These are phyloP conservation scores for Lodderomyces parapsilosis DNA, from an alignment of 1,139 yeast species.

Conservation along the genomic window DNA sequence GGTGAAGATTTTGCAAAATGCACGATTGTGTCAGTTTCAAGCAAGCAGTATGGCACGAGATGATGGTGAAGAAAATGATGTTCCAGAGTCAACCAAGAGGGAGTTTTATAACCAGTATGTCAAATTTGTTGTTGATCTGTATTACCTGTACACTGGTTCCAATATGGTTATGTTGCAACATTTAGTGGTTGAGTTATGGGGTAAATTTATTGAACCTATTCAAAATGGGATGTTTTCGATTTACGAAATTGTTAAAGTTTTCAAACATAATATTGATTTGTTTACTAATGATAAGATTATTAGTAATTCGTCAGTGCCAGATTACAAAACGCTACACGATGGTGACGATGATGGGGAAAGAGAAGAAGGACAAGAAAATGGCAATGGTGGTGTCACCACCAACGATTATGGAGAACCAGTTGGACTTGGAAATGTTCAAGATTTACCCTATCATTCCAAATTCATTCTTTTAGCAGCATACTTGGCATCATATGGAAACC, in stretches of 20 bases:
- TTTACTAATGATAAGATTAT: constrained; percentile 43
- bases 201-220: constrained; percentile 45
- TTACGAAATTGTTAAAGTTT: constrained; percentile 46
- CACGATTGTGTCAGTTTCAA: constrained; percentile 27
- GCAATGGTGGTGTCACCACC: not conserved
- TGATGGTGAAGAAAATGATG: not conserved
- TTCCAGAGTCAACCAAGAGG: not conserved
- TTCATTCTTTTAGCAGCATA: constrained; percentile 66
- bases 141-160: constrained; percentile 53
- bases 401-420: not conserved
- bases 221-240: constrained; percentile 27
- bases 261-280: constrained; percentile 40
- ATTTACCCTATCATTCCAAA: constrained; percentile 57
- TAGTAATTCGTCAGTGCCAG: constrained; percentile 30
- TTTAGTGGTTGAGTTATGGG: constrained; percentile 50
- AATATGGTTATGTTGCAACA: constrained; percentile 45
- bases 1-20: constrained; percentile 30
- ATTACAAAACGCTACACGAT: constrained; percentile 25
- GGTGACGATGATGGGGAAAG: constrained; percentile 19
- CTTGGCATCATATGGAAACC: constrained; percentile 65
- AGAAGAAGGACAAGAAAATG: constrained; percentile 9
- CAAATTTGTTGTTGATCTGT: constrained; percentile 51
- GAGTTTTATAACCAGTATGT: constrained; percentile 51
- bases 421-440: constrained; percentile 23
- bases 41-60: not conserved